A percentile compares a stretch with the other conserved stretches of the same genome.
These are phyloP conservation scores for Toxicodendron radicans DNA, from an alignment of 345 rosid genomes.

Conservation along the genomic window DNA sequence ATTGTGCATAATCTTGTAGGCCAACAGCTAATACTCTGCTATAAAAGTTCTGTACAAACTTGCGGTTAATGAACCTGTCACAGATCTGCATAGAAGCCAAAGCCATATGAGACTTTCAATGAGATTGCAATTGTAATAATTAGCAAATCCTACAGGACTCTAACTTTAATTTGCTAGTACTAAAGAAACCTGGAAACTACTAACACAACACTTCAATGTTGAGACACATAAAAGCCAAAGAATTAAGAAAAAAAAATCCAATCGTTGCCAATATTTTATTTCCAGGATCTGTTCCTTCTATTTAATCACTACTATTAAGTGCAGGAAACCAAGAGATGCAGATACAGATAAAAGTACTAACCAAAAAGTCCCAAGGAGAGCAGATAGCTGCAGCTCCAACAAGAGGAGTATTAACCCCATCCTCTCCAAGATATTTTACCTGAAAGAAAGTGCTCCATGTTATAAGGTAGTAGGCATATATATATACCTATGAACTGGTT, in stretches of 20 bases:
- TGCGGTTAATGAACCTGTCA: constrained; percentile 43
- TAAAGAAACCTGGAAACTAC: not conserved
- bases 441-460: constrained; percentile 15
- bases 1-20: constrained; percentile 37
- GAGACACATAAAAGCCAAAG: not conserved
- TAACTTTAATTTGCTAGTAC: not conserved
- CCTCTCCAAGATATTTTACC: constrained; percentile 49
- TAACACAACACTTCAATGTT: not conserved
- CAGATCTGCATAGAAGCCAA: constrained; percentile 32
- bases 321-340: not conserved
- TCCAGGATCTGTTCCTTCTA: not conserved
- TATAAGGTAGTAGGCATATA: not conserved
- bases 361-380: constrained; percentile 46
- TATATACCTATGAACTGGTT: not conserved
- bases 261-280: not conserved
- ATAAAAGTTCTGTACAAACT: constrained; percentile 32
- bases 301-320: not conserved
- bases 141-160: not conserved
- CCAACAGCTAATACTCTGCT: constrained; percentile 30
- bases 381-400: constrained; percentile 44
- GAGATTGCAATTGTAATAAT: not conserved
- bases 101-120: not conserved
- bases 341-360: constrained; percentile 16
- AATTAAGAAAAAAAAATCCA: not conserved
- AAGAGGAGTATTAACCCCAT: constrained; percentile 29